Base-by-base conservation (phyloP, 345 rosid species). In the Populus euphratica region DNA sequence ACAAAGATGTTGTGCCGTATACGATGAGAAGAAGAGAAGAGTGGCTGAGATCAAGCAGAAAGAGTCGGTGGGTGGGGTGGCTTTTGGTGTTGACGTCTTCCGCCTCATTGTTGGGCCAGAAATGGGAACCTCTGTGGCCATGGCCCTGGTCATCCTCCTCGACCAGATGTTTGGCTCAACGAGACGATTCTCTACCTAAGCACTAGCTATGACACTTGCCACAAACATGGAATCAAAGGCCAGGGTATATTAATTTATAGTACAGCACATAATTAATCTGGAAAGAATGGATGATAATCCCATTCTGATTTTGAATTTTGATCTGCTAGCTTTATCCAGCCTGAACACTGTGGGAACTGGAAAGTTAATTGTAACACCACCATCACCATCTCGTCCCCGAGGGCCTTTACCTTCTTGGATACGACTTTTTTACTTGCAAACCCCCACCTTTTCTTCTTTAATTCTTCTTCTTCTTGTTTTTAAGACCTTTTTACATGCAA, bases 81-180 rank as follows among this genome's bases (percentile, higher is more conserved):
- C 77, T 3, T 90, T 93, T 11, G 98, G 99, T 1, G 77, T 72
- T 41, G 98, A 96, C 70, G 94, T 96, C 0, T 96, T 89, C 83
- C 90, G 88, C 11, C 92, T 96, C 14, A 67, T 90, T 2, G 89
- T 96, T 66, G 91, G 86, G 74, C 86, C 93, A 3, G 94, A 86
- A 61, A 86, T 92, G 78, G 90, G 88, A n/a, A 61, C 76, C 2
- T 68, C 91, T 3, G 77, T 87, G 2, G 98, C 98, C 47, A 93
- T 93, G 99, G 93, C 96, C 4, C 70, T 96, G 0, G 93, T 92
- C 78, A 92, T 93, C 77, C 88, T 93, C 50, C 94, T 96, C 7
- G 98, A 93, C 73, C 96, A 92, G 83, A 96, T 96, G 99, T 93
- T 85, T 78, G 87, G 90, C 69, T 92, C 98, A 66, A 85, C 88